Percentiles rank a stretch among this genome's conserved stretches.
These are phyloP conservation scores for Rhynchosporium secalis DNA, from an alignment of 2,329 filamentous ascomycete species.

Conservation along the genomic window DNA sequence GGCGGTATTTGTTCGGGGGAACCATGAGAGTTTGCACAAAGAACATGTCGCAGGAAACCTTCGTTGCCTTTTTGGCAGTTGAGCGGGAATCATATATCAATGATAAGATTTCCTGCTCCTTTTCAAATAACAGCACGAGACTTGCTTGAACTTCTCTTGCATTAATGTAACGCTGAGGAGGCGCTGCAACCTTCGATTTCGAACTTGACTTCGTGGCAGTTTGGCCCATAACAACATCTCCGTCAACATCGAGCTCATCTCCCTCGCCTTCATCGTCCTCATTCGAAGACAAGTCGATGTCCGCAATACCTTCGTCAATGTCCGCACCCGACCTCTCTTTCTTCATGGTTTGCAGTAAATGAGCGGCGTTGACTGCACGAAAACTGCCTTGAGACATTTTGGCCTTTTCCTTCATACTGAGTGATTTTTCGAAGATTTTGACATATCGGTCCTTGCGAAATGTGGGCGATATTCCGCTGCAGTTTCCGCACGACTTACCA, in stretches of 20 bases:
- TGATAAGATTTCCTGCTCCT: constrained; percentile 79
- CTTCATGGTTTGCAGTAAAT: constrained; percentile 43
- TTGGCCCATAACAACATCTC: constrained; percentile 60
- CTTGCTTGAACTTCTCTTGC: constrained; percentile 81
- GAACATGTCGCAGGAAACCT: constrained; percentile 84
- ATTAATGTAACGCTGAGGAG: constrained; percentile 72
- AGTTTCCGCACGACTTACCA: constrained; percentile 67
- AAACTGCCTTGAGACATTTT: constrained; percentile 72
- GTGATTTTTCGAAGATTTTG: constrained; percentile 87
- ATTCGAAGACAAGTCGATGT: constrained; percentile 56
- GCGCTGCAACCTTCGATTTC: constrained; percentile 44
- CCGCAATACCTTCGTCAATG: constrained; percentile 68
- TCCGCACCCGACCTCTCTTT: constrained; percentile 39
- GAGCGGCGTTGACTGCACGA: constrained; percentile 43
- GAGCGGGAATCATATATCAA: constrained; percentile 79
- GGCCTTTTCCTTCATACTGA: constrained; percentile 72
- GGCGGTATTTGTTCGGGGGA: constrained; percentile 87
- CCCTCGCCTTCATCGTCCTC: constrained; percentile 47
- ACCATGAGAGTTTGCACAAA: constrained; percentile 86
- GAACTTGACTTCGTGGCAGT: constrained; percentile 42
- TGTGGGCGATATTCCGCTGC: constrained; percentile 70
- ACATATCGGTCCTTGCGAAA: constrained; percentile 89
- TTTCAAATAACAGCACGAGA: constrained; percentile 77
- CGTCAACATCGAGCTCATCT: constrained; percentile 53
- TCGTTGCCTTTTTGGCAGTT: constrained; percentile 53